These are phyloP conservation scores for Tuber indicum DNA, from an alignment of 495 filamentous ascomycete species.

Conservation along the genomic window DNA sequence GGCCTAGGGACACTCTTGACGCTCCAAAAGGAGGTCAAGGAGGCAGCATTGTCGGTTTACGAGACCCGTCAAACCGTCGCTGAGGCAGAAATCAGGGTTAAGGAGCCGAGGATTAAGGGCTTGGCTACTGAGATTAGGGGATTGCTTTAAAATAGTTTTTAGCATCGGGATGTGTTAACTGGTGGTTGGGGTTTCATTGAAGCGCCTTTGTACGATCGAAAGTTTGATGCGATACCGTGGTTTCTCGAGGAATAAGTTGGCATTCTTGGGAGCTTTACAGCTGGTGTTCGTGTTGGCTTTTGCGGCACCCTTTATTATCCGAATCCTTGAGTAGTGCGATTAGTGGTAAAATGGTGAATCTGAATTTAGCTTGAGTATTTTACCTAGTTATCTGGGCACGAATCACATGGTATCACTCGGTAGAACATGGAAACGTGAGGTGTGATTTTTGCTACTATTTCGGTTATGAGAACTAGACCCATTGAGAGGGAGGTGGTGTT, in stretches of 20 bases:
- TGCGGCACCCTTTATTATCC: not conserved
- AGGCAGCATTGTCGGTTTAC: constrained; percentile 49
- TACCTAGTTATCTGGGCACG: not conserved
- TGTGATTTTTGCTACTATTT: not conserved
- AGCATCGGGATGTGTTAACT: not conserved
- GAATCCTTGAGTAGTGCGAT: not conserved
- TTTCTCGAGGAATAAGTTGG: not conserved
- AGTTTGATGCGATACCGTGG: not conserved
- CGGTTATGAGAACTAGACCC: not conserved
- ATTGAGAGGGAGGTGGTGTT: not conserved
- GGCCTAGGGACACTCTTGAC: constrained; percentile 69
- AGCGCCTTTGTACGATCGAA: not conserved
- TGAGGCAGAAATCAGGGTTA: constrained; percentile 46
- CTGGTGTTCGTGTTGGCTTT: not conserved
- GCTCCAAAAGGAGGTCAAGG: constrained; percentile 48
- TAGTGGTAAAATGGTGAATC: not conserved
- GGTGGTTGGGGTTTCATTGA: not conserved
- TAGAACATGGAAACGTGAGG: not conserved
- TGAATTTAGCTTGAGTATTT: not conserved
- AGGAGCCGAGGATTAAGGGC: constrained; percentile 54
- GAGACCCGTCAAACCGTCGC: constrained; percentile 45
- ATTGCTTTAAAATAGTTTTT: constrained; percentile 40
- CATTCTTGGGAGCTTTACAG: not conserved
- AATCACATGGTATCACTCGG: not conserved
- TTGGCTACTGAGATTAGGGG: constrained; percentile 55